Conservation (phyloP, 2,329 filamentous ascomycete genomes). For the Diaporthe sp. region DNA sequence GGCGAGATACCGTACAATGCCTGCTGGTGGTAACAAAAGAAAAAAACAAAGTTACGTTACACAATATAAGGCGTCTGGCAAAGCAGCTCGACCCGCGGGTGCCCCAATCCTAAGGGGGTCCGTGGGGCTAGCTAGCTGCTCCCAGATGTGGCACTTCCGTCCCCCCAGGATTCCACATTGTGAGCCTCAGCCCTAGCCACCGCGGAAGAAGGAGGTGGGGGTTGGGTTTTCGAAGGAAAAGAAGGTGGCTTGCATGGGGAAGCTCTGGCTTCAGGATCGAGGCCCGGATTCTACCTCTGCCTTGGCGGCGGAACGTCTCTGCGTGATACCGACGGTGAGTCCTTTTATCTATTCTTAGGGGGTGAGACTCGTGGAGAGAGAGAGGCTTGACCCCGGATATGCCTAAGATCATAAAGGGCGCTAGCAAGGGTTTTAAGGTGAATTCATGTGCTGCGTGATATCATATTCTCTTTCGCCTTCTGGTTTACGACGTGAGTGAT, state of each 20-base stretch:
- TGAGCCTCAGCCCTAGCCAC: constrained; percentile 24
- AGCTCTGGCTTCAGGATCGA: not conserved
- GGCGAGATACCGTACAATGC: not conserved
- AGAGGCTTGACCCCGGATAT: not conserved
- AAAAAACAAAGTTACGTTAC: not conserved
- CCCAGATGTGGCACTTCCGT: not conserved
- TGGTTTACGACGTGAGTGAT: not conserved
- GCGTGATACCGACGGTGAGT: constrained; percentile 10
- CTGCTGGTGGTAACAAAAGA: not conserved
- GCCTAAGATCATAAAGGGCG: not conserved
- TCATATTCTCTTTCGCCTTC: not conserved
- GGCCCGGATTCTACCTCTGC: not conserved
- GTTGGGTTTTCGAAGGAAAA: not conserved
- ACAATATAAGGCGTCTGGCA: not conserved
- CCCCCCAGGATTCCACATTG: constrained; percentile 6
- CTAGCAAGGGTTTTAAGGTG: constrained; percentile 6
- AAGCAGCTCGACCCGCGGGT: not conserved
- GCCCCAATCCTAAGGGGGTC: not conserved
- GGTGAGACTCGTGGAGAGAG: not conserved
- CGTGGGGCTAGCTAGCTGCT: not conserved
- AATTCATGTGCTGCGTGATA: not conserved
- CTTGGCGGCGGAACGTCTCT: too few relatives aligned
- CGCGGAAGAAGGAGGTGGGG: not conserved
- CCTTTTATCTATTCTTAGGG: constrained; percentile 26
- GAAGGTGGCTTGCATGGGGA: not conserved